phyloP scores from a whole-genome alignment of 176 grass and related monocot species.

The Oryza rufipogon region DNA sequence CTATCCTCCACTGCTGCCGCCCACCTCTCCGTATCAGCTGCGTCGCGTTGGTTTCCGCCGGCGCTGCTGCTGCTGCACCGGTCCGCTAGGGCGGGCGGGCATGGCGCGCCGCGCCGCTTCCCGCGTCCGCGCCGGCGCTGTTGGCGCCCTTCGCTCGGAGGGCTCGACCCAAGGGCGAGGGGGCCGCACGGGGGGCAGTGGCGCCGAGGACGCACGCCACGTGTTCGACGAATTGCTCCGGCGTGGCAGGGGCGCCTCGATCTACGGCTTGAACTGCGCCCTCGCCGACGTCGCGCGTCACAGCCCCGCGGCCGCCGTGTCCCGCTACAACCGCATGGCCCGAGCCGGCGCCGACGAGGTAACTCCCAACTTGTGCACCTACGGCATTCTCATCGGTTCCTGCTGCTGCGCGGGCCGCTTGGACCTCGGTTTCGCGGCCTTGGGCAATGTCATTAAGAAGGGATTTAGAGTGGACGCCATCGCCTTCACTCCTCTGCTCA shows the following conservation, averaged over 20 bases:
- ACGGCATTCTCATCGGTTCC: not conserved
- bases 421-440: not conserved
- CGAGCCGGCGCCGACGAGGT: not conserved
- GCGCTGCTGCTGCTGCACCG: too few relatives aligned
- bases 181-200: too few relatives aligned
- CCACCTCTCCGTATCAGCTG: too few relatives aligned
- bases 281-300: not conserved
- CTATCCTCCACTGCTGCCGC: too few relatives aligned
- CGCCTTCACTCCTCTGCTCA: not conserved
- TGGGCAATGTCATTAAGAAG: not conserved
- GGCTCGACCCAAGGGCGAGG: too few relatives aligned
- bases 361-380: not conserved
- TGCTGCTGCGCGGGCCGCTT: not conserved
- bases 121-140: too few relatives aligned
- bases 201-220: not conserved
- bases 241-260: not conserved
- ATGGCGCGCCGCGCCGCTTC: too few relatives aligned
- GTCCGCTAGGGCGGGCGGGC: too few relatives aligned
- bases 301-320: not conserved
- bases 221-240: slow-evolving; percentile 5
- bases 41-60: too few relatives aligned
- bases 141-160: too few relatives aligned
- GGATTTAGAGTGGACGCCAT: not conserved
- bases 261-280: not conserved
- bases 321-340: not conserved